Evolutionary conservation across 2,329 filamentous ascomycete species (phyloP), one percentile per base, ranked within the genome.

Genomic region (Claviceps sp.): DNA sequence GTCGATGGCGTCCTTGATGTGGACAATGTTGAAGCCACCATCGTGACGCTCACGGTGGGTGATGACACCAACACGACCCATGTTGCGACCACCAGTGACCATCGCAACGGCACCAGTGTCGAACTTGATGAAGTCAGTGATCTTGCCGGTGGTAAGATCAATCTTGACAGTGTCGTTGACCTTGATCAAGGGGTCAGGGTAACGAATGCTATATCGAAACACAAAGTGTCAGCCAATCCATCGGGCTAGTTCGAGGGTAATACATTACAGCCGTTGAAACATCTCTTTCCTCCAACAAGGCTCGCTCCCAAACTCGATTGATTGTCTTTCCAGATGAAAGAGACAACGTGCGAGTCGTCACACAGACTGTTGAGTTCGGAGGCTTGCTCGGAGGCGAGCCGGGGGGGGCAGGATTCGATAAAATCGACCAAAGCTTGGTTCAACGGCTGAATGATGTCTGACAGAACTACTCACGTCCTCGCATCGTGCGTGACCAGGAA

Each of bases 401-500:
- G 9, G 40, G 11, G 44, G 20, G 20, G 50, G 39, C 58, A 65
- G 61, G 61, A 62, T 60, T 53, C 45, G 49, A 53, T 40, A 48
- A 46, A 67, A 77, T 78, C 76, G 70, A 79, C 89, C 89, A 95
- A 93, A 95, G 80, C 87, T 93, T 94, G 88, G 88, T 91, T 88
- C 91, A 96, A 96, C 91, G 91, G 85, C 91, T 96, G 91, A 96
- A 90, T 93, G 90, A 96, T 88, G 86, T 86, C 77, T 81, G 78
- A 82, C 77, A 85, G 82, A 86, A 54, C 53, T 50, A 97, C 91
- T 95, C 81, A 98, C 91, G 93, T 98, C 89, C 93, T 86, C 79
- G 93, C 93, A 93, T 98, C 93, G 88, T 98, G 93, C 90, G 93
- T 98, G 88, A 98, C 93, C 89, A 97, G 96, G 90, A 95, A 98